Conservation (phyloP, 2,329 filamentous ascomycete genomes). For the Pestalotiopsis sp. region DNA sequence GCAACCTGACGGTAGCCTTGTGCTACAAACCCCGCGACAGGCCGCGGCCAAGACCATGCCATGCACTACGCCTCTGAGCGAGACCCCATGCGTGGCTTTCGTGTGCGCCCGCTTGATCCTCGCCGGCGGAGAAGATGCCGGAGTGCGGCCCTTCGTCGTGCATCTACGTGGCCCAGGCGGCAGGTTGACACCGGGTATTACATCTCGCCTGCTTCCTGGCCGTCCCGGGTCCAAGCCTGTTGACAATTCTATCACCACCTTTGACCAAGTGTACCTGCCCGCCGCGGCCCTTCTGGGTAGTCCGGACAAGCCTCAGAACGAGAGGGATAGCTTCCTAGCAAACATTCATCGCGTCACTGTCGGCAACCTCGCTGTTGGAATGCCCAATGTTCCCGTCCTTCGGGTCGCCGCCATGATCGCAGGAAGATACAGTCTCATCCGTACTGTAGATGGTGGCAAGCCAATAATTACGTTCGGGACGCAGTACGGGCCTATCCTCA, state of each 20-base stretch:
- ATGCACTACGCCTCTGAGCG: neutral
- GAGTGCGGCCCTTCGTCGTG: neutral
- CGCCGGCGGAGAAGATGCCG: neutral
- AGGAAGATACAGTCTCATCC: neutral
- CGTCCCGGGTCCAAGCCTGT: neutral
- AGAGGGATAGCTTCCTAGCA: neutral
- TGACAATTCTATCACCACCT: neutral
- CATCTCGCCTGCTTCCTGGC: neutral
- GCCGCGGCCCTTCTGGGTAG: neutral
- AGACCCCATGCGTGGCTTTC: neutral
- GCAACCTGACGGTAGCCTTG: slow-evolving; percentile 27
- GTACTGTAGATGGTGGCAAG: neutral
- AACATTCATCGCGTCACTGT: neutral
- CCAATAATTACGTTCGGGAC: neutral
- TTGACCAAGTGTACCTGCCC: neutral
- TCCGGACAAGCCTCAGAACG: neutral
- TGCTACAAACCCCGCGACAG: neutral
- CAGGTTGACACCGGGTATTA: neutral
- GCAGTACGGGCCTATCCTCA: neutral
- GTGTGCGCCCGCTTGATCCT: neutral
- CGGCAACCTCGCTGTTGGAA: neutral
- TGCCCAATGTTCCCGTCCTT: neutral
- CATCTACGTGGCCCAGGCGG: neutral
- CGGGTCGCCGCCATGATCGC: neutral
- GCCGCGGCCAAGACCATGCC: neutral